Evolutionary conservation across 2,329 filamentous ascomycete species (phyloP).

Genomic region (Alternaria gansuensis): DNA sequence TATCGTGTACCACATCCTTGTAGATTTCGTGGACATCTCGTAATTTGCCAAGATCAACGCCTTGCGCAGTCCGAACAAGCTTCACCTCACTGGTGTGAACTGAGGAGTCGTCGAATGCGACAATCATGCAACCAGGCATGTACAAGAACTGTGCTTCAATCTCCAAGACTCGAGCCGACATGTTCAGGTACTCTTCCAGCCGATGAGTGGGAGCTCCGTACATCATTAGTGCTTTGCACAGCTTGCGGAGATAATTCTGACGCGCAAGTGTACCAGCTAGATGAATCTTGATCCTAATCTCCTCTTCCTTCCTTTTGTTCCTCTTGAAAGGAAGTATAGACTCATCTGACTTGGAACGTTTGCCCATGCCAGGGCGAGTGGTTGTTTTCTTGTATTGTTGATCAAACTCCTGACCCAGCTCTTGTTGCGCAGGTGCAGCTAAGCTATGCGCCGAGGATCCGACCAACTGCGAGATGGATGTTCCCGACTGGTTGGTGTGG

Average conservation of each 20-base stretch:
- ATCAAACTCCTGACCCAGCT: constrained; percentile 55
- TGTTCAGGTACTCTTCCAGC: constrained; percentile 89
- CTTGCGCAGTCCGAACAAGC: constrained; percentile 72
- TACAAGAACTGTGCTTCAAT: constrained; percentile 92
- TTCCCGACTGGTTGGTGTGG: constrained; percentile 49
- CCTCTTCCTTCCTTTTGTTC: constrained; percentile 56
- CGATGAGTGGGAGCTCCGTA: constrained; percentile 92
- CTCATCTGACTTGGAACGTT: constrained; percentile 49
- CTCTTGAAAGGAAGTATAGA: constrained; percentile 52
- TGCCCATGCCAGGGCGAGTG: constrained; percentile 48
- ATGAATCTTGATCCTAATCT: constrained; percentile 68
- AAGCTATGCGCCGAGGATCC: constrained; percentile 56
- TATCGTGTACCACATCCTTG: constrained; percentile 82
- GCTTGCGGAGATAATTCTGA: constrained; percentile 82
- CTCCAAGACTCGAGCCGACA: constrained; percentile 87
- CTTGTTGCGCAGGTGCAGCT: constrained; percentile 53
- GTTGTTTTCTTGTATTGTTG: constrained; percentile 51
- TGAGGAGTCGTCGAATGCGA: constrained; percentile 80
- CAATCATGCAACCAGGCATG: constrained; percentile 91
- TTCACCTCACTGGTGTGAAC: constrained; percentile 84
- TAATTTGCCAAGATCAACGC: constrained; percentile 76
- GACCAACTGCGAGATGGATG: constrained; percentile 56
- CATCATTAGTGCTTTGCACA: constrained; percentile 86
- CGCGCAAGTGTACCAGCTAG: constrained; percentile 76
- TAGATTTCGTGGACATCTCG: constrained; percentile 79